Conservation (phyloP, 495 filamentous ascomycete genomes). For the Neurospora tetrasperma region DNA sequence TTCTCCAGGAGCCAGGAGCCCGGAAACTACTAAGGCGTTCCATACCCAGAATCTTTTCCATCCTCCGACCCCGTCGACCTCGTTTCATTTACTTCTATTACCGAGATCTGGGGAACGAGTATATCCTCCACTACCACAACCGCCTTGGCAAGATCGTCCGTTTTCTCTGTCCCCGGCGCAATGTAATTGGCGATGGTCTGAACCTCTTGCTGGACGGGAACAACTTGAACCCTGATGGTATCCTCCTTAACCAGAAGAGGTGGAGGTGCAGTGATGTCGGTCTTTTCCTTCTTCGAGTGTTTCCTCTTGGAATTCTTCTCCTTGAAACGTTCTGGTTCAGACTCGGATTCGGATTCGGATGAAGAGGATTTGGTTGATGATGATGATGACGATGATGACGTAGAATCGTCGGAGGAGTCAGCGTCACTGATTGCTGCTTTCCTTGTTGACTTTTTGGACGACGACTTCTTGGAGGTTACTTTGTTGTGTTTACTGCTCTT, state of each 20-base stretch:
- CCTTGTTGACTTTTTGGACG: background rate
- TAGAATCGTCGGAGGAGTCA: constrained; percentile 8
- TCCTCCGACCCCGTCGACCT: constrained; percentile 5
- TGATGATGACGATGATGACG: background rate
- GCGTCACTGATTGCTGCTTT: background rate
- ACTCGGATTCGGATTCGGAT: constrained; percentile 8
- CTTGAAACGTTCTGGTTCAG: background rate
- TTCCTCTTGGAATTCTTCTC: constrained; percentile 12
- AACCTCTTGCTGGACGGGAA: background rate
- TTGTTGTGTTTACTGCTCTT: background rate
- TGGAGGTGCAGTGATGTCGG: background rate
- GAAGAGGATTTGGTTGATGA: constrained; percentile 5
- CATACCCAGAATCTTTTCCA: constrained; percentile 26
- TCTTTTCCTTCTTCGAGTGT: background rate
- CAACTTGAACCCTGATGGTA: background rate
- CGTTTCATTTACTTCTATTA: background rate
- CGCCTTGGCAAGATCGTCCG: constrained; percentile 14
- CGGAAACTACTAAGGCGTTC: constrained; percentile 5
- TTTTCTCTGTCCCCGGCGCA: constrained; percentile 1
- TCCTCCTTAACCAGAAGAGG: constrained; percentile 7
- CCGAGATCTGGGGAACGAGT: background rate
- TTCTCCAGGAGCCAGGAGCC: background rate
- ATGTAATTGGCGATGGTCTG: too few relatives aligned
- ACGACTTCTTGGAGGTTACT: constrained; percentile 3
- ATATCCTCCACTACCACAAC: constrained; percentile 2